Percentiles rank a stretch among this genome's conserved stretches.
Evolutionary conservation across 148 eudicot genomes (phyloP).

Genomic region (Nepenthes gracilis): DNA sequence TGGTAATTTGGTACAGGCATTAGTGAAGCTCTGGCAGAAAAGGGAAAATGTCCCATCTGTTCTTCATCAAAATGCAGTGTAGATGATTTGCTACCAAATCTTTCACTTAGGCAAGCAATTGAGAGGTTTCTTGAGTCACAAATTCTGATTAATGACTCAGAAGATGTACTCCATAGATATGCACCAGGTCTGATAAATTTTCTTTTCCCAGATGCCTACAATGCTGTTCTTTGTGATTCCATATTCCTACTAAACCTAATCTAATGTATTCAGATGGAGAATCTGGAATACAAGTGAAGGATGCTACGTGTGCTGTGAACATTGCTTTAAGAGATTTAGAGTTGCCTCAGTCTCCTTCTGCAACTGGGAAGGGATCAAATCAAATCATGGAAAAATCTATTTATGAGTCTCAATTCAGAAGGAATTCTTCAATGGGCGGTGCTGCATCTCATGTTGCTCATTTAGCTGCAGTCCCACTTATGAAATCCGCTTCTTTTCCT

Average conservation of each 20-base stretch:
- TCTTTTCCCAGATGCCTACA: background rate
- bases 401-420: constrained; percentile 7
- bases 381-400: constrained; percentile 14
- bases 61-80: constrained; percentile 45
- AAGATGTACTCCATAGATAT: constrained; percentile 32
- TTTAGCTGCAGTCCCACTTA: background rate
- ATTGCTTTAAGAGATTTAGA: constrained; percentile 17
- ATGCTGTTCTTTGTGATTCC: background rate
- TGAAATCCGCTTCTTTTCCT: background rate
- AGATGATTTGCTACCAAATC: constrained; percentile 52
- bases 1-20: constrained; percentile 34
- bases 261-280: constrained; percentile 43
- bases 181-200: constrained; percentile 41
- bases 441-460: background rate
- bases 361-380: constrained; percentile 34
- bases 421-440: constrained; percentile 1
- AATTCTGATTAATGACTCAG: constrained; percentile 21
- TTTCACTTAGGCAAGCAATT: constrained; percentile 60
- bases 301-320: constrained; percentile 26
- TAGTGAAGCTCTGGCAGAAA: constrained; percentile 21
- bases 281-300: constrained; percentile 62
- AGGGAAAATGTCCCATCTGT: constrained; percentile 55
- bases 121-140: constrained; percentile 46
- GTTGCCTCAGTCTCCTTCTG: constrained; percentile 21
- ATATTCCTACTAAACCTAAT: too few species aligned